Conservation (phyloP, 139 green algal genomes). For the Chlamydomonas sphaeroides region DNA sequence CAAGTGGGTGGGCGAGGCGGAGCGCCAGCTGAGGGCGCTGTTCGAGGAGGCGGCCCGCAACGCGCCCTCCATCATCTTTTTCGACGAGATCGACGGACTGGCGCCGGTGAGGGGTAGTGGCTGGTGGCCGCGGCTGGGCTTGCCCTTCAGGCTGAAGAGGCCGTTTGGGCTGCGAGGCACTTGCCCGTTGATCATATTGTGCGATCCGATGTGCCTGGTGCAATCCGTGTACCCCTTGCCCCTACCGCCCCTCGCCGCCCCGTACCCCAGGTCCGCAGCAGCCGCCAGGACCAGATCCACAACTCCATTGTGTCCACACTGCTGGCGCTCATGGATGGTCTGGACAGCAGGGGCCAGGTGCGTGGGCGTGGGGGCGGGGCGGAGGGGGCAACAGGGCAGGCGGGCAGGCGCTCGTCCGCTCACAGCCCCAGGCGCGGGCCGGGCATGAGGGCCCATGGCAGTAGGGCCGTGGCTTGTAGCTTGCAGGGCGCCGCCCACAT, state of each 20-base stretch:
- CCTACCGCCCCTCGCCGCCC: conserved; percentile 8
- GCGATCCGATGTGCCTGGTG: no score
- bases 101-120: conserved; percentile 76
- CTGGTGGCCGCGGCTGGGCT: no score
- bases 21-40: conserved; percentile 79
- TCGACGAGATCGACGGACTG: conserved; percentile 94
- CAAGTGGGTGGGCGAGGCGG: conserved; percentile 97
- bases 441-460: no score
- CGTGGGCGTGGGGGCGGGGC: background rate
- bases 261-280: conserved; percentile 69
- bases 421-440: no score
- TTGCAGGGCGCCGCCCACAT: no score
- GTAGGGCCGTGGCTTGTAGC: no score
- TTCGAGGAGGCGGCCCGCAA: conserved; percentile 89
- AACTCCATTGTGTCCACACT: conserved; percentile 97
- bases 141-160: no score
- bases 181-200: no score
- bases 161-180: no score
- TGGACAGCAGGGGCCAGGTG: conserved; percentile 88
- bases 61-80: conserved; percentile 89
- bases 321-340: conserved; percentile 95
- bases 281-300: conserved; percentile 96
- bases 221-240: conserved; percentile 57
- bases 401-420: no score
- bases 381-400: no score